Base-by-base conservation (phyloP, 176 grass and related monocot genomes). In the Musa acuminata region DNA sequence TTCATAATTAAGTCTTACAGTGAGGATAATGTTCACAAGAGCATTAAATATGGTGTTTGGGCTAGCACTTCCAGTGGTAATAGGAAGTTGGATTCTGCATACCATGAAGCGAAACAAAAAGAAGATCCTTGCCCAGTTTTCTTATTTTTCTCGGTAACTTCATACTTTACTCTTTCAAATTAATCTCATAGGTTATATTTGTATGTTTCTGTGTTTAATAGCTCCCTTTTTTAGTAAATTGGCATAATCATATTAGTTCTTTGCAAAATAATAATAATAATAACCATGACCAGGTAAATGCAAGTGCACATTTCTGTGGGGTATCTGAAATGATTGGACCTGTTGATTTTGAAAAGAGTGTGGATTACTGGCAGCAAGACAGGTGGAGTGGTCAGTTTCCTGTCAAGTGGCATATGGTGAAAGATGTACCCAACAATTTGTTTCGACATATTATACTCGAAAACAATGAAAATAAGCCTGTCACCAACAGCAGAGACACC, bases 11-110 rank as follows among this genome's bases (percentile, higher is more conserved):
- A 98, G 77, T 98, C 95, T 43, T 98, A 93, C 68, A 98, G 88
- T n/a, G 95, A 98, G 80, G 95, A 98, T 78, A 98, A 98, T 87
- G 90, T 98, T 72, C 95, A 98, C 67, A 98, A 98, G 84, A 93
- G 90, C 79, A 89, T 98, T 43, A 98, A 98, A 80, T 98, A 98
- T 85, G 81, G 84, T 83, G 90, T 98, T 85, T 98, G 90, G 95
- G 95, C 95, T 76, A 98, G 95, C 84, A 98, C 95, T 43, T 80
- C 91, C 29, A 98, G 91, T 74, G 95, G 95, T 55, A 98, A 98
- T 77, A 88, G 88, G 78, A 98, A 98, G 84, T 78, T 98, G 52
- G 90, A 98, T 60, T 79, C 75, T 62, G 84, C 90, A 8, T 98
- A 91, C 66, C 80, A 11, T 80, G 95, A 91, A 80, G 84, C 83